Evolutionary conservation across 2,329 filamentous ascomycete genomes (phyloP), one percentile per base, ranked within the genome.

Genomic region (Dichotomopilus funicola): DNA sequence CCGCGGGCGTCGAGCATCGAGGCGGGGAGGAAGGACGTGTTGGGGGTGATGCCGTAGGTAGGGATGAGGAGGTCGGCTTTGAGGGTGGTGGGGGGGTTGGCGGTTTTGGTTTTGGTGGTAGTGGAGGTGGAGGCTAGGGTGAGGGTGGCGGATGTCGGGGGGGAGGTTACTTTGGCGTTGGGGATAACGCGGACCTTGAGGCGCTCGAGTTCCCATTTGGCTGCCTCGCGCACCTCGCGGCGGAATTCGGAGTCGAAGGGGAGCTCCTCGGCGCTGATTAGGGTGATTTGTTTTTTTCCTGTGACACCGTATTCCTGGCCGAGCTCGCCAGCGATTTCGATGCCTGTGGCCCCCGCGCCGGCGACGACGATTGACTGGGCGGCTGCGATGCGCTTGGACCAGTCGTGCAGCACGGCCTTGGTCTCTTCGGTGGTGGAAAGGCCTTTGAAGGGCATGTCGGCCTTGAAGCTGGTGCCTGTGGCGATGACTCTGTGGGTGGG

Each of bases 321-420:
- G 33, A 82, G 72, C 67, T 82, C 79, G 41, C 74, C 79, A 4
- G 73, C 74, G 7, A 76, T 68, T 66, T 82, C 79, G 36, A 75
- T 66, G 27, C 78, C 79, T 0, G 78, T 81, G 19, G 71, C 48
- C 27, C 79, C 79, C 7, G 73, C 79, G 40, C 79, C 79, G 12
- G 72, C 77, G 3, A 82, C 69, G 50, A 81, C 75, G 56, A 82
- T 75, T 33, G 71, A 74, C 55, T 72, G 67, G 11, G 78, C 78
- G 8, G 64, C 59, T 10, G 67, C 62, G 59, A 82, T 71, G 45
- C 69, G 62, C 1, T 64, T 40, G 31, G 71, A 72, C 38, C 74
- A 61, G 13, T 60, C 52, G 34, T 69, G 68, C 3, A 80, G 62
- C 19, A 66, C 67, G 0, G 66, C 64, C 52, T 71, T 72, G 34